A percentile compares a stretch with the other conserved stretches of the same genome.
Conservation (phyloP, 495 filamentous ascomycete genomes). For the Daldinia childiae region DNA sequence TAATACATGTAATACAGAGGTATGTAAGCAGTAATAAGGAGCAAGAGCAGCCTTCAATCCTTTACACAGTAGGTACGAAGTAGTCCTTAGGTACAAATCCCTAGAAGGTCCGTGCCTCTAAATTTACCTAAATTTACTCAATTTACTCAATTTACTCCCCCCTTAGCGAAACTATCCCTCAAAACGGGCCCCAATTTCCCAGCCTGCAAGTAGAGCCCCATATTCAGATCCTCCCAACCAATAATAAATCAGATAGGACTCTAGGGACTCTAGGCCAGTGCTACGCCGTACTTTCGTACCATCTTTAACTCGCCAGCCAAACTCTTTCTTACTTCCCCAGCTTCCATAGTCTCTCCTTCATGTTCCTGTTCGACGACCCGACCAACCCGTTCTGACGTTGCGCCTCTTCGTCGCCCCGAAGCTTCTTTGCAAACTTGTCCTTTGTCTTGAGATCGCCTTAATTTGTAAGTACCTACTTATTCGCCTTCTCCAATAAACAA, state of each 20-base stretch:
- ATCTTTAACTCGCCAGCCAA: conserved; percentile 36
- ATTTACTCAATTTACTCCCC: conserved; percentile 22
- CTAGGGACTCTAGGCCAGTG: conserved; percentile 11
- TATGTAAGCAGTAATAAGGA: background rate
- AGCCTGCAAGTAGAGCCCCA: conserved; percentile 43
- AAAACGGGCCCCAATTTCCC: conserved; percentile 50
- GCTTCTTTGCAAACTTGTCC: conserved; percentile 17
- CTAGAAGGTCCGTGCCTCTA: conserved; percentile 8
- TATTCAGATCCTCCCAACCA: conserved; percentile 30
- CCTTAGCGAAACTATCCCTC: conserved; percentile 31
- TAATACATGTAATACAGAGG: no score
- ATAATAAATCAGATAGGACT: conserved; percentile 21
- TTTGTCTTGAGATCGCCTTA: conserved; percentile 34
- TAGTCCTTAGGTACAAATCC: no score
- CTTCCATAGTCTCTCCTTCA: conserved; percentile 45
- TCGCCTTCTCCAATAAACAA: conserved; percentile 4
- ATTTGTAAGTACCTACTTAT: conserved; percentile 29
- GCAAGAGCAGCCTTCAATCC: background rate
- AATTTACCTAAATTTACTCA: conserved; percentile 18
- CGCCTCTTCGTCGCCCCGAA: conserved; percentile 36
- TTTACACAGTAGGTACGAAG: no score
- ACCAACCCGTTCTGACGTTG: conserved; percentile 33
- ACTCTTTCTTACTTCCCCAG: conserved; percentile 45
- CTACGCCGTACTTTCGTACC: conserved; percentile 34
- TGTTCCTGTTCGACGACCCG: conserved; percentile 37